Evolutionary conservation across 345 rosid genomes (phyloP).

Genomic region (Raphanus raphanistrum): DNA sequence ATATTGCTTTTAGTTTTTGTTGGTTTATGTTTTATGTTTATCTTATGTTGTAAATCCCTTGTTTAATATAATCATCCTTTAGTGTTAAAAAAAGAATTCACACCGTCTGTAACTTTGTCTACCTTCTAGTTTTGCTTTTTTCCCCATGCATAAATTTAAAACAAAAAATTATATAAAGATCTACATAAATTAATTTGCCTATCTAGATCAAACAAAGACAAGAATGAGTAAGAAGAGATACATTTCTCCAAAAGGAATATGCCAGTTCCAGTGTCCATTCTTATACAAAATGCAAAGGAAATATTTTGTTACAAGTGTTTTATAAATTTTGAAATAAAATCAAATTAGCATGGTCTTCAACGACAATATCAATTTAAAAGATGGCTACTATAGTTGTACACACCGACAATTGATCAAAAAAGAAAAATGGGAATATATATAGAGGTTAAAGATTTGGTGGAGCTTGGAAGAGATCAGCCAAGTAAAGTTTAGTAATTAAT

Average conservation of each 20-base stretch:
- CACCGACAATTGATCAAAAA: not conserved
- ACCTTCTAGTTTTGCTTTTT: not conserved
- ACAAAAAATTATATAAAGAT: conserved; percentile 22
- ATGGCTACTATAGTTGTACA: not conserved
- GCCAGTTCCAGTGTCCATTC: not conserved
- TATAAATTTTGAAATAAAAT: no score
- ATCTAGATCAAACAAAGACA: conserved; percentile 16
- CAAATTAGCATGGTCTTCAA: not conserved
- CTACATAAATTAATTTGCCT: not conserved
- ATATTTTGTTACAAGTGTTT: no score
- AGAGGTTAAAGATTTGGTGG: not conserved
- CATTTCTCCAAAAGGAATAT: not conserved
- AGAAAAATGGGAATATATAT: not conserved
- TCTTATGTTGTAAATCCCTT: no score
- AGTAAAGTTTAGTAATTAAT: not conserved
- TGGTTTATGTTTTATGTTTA: no score
- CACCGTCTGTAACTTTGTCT: no score
- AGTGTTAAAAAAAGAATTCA: no score
- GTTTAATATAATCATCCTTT: no score
- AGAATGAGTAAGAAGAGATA: not conserved
- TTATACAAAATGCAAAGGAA: no score
- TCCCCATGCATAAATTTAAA: not conserved
- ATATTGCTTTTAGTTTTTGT: no score
- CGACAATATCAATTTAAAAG: not conserved
- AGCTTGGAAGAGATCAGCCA: not conserved